phyloP scores from a whole-genome alignment of 768 basidiomycete genomes.

The Cytidiella melzeri region DNA sequence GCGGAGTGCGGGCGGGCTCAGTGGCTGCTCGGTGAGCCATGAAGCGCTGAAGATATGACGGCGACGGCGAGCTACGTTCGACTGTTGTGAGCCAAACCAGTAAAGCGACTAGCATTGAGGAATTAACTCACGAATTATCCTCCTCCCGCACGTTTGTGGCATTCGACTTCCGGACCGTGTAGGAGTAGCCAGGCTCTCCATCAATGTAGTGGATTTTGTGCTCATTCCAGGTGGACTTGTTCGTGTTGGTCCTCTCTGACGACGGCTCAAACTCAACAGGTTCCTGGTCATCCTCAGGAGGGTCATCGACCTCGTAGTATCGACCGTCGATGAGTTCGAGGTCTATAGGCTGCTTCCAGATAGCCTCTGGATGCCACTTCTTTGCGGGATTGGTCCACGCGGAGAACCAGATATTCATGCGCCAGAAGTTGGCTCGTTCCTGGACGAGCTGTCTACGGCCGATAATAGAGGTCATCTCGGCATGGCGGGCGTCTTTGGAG shows the following conservation, averaged over 20 bases:
- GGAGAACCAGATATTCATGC: neutral
- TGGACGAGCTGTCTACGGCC: neutral
- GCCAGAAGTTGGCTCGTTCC: neutral
- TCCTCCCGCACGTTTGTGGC: neutral
- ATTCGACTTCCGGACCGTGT: neutral
- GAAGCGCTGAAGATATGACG: neutral
- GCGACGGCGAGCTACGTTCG: no score
- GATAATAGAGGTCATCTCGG: neutral
- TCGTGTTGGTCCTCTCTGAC: neutral
- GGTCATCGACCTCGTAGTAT: neutral
- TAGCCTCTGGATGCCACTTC: neutral
- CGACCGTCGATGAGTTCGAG: neutral
- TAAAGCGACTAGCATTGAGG: neutral
- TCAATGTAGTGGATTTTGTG: neutral
- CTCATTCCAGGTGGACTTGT: no score
- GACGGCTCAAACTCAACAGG: neutral
- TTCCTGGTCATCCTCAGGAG: neutral
- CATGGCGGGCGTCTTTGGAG: neutral
- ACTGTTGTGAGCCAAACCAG: neutral
- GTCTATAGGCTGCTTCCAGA: neutral
- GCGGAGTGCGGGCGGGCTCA: neutral
- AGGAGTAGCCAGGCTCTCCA: neutral
- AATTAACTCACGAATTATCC: neutral
- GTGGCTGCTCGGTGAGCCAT: neutral
- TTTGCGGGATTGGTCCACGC: neutral